Evolutionary conservation across 2,329 filamentous ascomycete species (phyloP).

Genomic region (Didymella segeticola): DNA sequence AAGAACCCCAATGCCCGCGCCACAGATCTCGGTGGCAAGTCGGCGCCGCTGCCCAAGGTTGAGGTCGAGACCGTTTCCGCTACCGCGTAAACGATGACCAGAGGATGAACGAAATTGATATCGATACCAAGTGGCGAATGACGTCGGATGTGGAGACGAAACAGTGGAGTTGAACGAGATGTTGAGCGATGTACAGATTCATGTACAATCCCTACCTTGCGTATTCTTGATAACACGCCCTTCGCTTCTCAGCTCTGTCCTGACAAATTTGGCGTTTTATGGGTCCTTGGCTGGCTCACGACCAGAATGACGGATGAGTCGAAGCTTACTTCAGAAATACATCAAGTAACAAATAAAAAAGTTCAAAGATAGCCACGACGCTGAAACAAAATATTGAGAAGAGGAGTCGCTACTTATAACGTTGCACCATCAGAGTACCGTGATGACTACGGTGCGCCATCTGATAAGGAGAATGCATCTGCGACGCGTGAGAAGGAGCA

Average conservation of each 20-base stretch:
- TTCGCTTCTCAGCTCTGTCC: constrained; percentile 9
- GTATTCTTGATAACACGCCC: constrained; percentile 1
- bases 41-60: constrained; percentile 70
- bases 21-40: constrained; percentile 80
- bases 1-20: constrained; percentile 80
- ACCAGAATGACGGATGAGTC: background rate
- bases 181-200: background rate
- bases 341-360: constrained; percentile 2
- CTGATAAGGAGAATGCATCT: background rate
- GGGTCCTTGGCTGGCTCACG: background rate
- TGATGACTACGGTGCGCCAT: constrained; percentile 6
- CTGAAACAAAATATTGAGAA: background rate
- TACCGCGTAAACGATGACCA: constrained; percentile 39
- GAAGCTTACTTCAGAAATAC: background rate
- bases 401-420: background rate
- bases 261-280: constrained; percentile 4
- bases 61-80: constrained; percentile 63
- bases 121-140: constrained; percentile 24
- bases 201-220: constrained; percentile 10
- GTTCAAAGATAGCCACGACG: background rate
- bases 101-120: constrained; percentile 19
- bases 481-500: background rate
- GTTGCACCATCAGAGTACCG: constrained; percentile 5
- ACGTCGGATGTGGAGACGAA: background rate
- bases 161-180: background rate